phyloP scores from a whole-genome alignment of 352 stramenopile species.

The Globisporangium paddicum region DNA sequence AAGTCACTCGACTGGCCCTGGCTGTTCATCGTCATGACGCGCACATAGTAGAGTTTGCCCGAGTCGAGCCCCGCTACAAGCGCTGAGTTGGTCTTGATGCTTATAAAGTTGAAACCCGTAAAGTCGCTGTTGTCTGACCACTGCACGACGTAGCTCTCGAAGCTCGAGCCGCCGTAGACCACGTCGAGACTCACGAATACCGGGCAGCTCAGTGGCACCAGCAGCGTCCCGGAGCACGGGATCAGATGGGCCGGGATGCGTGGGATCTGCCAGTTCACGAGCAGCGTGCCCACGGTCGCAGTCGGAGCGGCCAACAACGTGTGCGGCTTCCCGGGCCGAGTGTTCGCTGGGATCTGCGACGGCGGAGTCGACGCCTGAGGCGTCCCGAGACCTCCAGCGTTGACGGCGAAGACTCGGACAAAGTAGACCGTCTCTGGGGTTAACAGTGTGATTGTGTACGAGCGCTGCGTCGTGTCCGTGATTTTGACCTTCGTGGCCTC shows the following conservation, averaged over 20 bases:
- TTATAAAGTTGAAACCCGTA: slow-evolving; percentile 61
- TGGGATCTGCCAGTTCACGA: slow-evolving; percentile 60
- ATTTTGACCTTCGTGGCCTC: slow-evolving; percentile 58
- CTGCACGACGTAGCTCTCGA: slow-evolving; percentile 94
- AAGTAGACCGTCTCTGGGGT: slow-evolving; percentile 84
- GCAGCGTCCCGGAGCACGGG: slow-evolving; percentile 56
- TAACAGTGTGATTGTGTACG: slow-evolving; percentile 81
- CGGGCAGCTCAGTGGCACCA: slow-evolving; percentile 50
- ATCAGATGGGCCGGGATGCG: slow-evolving; percentile 61
- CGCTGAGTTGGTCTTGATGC: slow-evolving; percentile 51
- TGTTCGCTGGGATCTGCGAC: slow-evolving; percentile 47
- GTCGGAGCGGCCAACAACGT: slow-evolving; percentile 35
- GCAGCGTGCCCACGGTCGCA: slow-evolving; percentile 26
- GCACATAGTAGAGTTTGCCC: slow-evolving; percentile 73
- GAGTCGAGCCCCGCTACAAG: slow-evolving; percentile 65
- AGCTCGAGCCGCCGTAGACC: slow-evolving; percentile 84
- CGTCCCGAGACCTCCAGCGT: slow-evolving; percentile 44
- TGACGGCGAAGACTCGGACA: slow-evolving; percentile 85
- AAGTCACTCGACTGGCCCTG: slow-evolving; percentile 73
- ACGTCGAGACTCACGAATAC: slow-evolving; percentile 75
- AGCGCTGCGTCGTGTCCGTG: slow-evolving; percentile 48
- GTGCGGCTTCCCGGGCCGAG: slow-evolving; percentile 62
- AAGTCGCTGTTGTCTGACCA: slow-evolving; percentile 74
- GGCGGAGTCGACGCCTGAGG: slow-evolving; percentile 48
- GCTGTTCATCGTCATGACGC: slow-evolving; percentile 79